Base-by-base conservation (phyloP, 2,329 filamentous ascomycete genomes). In the Pseudocercospora eumusae region DNA sequence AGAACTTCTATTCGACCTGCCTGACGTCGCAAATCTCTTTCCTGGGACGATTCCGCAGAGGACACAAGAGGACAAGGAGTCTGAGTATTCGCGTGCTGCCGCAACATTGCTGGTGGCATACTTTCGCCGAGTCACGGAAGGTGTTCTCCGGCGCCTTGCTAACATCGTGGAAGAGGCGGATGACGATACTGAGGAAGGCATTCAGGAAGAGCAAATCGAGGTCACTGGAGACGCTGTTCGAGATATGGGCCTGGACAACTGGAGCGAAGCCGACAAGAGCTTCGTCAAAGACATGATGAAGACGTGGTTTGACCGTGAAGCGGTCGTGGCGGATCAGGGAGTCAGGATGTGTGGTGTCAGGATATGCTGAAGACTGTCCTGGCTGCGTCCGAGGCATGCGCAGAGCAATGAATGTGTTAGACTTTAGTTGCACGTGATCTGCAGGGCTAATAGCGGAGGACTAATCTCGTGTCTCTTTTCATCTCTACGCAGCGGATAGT, bases 101-200 rank as follows among this genome's bases (percentile, higher is more conserved):
- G 88, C 92, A 71, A 86, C 91, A 64, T 85, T 88, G 44, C 84
- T 92, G 56, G 90, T 93, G 59, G 88, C 89, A 1, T 95, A 92
- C 75, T 93, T 93, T 75, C 90, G 93, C 75, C 85, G 90, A 1
- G 80, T 92, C 56, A 92, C 90, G 0, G 83, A 84, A 2, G 81
- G 85, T 68, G 81, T 91, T 47, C 77, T 93, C 21, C 81, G 82
- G 0, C 83, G 84, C 2, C 74, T 92, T 57, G 82, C 83, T 0
- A 85, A 88, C 64, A 77, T 90, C 3, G 83, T 90, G 5, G 82
- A 86, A 50, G 66, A 73, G n/a, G 76, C 76, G 23, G 76, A 76
- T 47, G 71, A 72, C 33, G 69, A 69, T 15, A 73, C 9, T 0
- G 78, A 78, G 4, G 74, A 77, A 11, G 77, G 77, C 4, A 70